Percentiles rank a stretch among this genome's conserved stretches.
Evolutionary conservation across 1,139 yeast genomes (phyloP).

Genomic region (Protomyces lactucae-debilis): DNA sequence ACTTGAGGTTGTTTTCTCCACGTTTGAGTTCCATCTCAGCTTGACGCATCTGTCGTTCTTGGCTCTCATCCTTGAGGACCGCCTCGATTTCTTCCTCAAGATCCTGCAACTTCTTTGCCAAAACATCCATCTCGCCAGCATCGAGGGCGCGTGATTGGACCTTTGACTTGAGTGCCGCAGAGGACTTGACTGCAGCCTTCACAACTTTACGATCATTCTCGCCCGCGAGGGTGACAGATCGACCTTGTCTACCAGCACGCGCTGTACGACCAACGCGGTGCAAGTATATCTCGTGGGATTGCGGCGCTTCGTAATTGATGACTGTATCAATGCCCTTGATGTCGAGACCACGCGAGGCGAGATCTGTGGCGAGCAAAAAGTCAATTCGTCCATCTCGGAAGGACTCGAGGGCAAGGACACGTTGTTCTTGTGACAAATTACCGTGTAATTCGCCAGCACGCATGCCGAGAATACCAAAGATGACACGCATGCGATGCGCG

Average conservation of each 20-base stretch:
- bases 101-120: constrained; percentile 55
- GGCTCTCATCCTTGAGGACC: constrained; percentile 79
- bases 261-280: constrained; percentile 99
- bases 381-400: constrained; percentile 81
- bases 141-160: constrained; percentile 77
- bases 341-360: constrained; percentile 99
- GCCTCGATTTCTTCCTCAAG: constrained; percentile 64
- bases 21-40: constrained; percentile 89
- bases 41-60: constrained; percentile 57
- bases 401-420: constrained; percentile 73
- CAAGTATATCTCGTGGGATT: constrained; percentile 78
- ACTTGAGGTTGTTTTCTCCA: constrained; percentile 76
- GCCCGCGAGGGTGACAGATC: constrained; percentile 87
- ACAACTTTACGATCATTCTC: constrained; percentile 88
- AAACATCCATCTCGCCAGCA: constrained; percentile 73
- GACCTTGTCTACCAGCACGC: constrained; percentile 97
- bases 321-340: constrained; percentile 95
- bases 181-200: constrained; percentile 73
- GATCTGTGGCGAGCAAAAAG: constrained; percentile 87
- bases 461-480: constrained; percentile 80
- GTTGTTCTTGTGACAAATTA: constrained; percentile 89
- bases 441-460: constrained; percentile 93
- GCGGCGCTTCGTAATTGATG: constrained; percentile 93
- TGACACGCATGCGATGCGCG: constrained; percentile 79
- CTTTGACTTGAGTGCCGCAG: constrained; percentile 46